Conservation (phyloP, 805 yeast species). For the Pichia scutulata region DNA sequence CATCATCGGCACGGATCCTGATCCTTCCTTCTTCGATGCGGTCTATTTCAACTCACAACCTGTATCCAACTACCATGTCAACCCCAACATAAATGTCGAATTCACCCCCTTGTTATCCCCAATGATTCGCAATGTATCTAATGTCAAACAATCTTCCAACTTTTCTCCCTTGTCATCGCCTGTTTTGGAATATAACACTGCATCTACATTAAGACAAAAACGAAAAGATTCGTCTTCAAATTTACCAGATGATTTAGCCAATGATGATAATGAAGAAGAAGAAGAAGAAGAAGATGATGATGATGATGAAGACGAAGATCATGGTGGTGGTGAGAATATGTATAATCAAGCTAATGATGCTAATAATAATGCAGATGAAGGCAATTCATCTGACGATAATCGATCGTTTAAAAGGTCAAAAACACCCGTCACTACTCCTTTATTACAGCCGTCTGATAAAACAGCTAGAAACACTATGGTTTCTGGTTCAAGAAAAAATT, state of each 20-base stretch:
- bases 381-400: background rate
- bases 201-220: conserved; percentile 19
- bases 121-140: conserved; percentile 34
- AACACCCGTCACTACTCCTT: conserved; percentile 35
- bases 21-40: background rate
- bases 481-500: background rate
- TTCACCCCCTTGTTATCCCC: conserved; percentile 73
- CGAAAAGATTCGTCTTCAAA: conserved; percentile 8
- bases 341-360: conserved; percentile 2
- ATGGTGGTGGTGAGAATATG: background rate
- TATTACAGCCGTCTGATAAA: conserved; percentile 19
- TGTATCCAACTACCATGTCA: background rate
- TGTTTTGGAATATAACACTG: conserved; percentile 36
- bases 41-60: background rate
- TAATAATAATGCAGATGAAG: background rate
- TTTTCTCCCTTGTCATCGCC: conserved; percentile 59
- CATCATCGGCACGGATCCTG: background rate
- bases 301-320: background rate
- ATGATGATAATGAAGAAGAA: conserved; percentile 12
- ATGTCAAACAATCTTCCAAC: conserved; percentile 9
- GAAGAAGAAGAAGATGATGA: conserved; percentile 7
- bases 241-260: conserved; percentile 9
- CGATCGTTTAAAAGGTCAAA: conserved; percentile 27
- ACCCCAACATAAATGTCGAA: background rate
- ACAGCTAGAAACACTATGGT: background rate